phyloP scores from a whole-genome alignment of 2,329 filamentous ascomycete species.

The Fusarium cyanostomum region DNA sequence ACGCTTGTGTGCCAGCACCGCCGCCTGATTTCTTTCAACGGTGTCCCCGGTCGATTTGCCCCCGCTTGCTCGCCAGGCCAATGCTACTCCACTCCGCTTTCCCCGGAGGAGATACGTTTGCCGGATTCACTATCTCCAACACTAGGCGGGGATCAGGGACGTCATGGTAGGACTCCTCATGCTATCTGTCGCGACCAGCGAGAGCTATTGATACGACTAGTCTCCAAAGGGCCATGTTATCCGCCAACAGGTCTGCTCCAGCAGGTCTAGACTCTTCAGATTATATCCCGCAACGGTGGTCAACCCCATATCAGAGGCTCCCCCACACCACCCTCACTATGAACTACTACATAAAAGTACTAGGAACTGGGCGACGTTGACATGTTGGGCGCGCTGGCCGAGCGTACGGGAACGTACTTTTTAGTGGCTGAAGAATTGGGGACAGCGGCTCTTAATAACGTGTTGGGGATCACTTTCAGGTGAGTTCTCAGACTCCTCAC shows the following conservation, averaged over 20 bases:
- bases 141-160: background rate
- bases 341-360: background rate
- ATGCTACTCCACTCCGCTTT: background rate
- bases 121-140: conserved; percentile 2
- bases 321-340: background rate
- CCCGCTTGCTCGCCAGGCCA: background rate
- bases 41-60: background rate
- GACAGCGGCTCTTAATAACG: background rate
- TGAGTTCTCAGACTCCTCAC: background rate
- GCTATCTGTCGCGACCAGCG: background rate
- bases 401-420: background rate
- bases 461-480: background rate
- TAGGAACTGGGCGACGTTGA: accelerated
- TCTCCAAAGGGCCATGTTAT: background rate
- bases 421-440: background rate
- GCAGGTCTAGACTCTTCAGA: background rate
- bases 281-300: background rate
- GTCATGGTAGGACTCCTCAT: background rate
- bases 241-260: background rate
- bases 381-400: background rate
- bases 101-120: background rate
- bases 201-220: background rate
- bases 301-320: background rate
- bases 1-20: no score
- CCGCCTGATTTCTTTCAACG: background rate